Percentiles rank a stretch among this genome's conserved stretches.
phyloP scores from a whole-genome alignment of 2,329 filamentous ascomycete genomes.

The Clarireedia homoeocarpa region DNA sequence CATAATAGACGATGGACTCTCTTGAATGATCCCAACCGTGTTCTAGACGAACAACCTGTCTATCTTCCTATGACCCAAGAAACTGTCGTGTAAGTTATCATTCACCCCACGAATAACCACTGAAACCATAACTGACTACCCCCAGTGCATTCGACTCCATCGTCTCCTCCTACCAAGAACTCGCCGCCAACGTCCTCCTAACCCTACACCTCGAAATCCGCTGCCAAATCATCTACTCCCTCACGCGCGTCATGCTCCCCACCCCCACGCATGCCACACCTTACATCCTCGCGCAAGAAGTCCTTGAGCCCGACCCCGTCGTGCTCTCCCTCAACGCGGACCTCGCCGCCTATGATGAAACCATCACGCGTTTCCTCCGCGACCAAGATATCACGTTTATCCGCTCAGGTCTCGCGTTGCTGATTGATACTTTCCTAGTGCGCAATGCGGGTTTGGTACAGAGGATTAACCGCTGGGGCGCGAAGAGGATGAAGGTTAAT shows the following conservation, averaged over 20 bases:
- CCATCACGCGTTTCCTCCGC: conserved; percentile 64
- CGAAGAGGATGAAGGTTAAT: conserved; percentile 84
- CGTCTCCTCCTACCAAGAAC: conserved; percentile 70
- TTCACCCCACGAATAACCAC: neutral
- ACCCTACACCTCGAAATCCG: conserved; percentile 86
- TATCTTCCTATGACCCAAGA: conserved; percentile 84
- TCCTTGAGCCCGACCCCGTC: conserved; percentile 68
- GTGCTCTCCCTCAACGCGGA: conserved; percentile 79
- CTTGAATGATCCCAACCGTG: conserved; percentile 55
- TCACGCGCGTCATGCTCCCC: conserved; percentile 55
- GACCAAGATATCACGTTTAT: conserved; percentile 67
- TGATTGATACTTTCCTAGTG: conserved; percentile 76
- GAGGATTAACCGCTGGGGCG: conserved; percentile 78
- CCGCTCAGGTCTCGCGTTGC: conserved; percentile 63
- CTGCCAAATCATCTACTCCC: conserved; percentile 74
- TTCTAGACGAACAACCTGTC: conserved; percentile 54
- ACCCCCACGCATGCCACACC: conserved; percentile 40
- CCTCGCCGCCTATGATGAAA: conserved; percentile 82
- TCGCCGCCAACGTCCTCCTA: conserved; percentile 70
- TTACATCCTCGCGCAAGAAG: conserved; percentile 61
- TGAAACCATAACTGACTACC: conserved; percentile 3
- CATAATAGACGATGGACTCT: conserved; percentile 73
- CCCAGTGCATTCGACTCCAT: conserved; percentile 76
- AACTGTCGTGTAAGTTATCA: conserved; percentile 60
- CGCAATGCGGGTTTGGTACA: conserved; percentile 62